phyloP scores from a whole-genome alignment of 169 alveolate species.

The Toxoplasma gondii region DNA sequence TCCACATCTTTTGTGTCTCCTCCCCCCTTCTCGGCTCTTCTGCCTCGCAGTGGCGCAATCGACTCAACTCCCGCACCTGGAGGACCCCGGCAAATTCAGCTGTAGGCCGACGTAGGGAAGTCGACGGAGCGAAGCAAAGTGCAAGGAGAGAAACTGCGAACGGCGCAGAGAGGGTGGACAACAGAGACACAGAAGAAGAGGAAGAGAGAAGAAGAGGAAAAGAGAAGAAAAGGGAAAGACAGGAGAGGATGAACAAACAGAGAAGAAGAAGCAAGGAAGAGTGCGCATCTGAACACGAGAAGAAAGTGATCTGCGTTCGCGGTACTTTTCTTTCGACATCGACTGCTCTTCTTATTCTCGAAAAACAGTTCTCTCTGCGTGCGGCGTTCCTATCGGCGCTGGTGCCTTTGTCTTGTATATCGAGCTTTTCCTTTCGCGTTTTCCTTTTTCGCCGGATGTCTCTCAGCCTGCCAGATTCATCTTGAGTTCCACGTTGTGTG shows the following conservation, averaged over 20 bases:
- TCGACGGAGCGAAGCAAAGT: neutral
- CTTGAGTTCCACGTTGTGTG: too few species aligned
- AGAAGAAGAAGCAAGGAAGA: too few species aligned
- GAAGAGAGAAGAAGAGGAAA: neutral
- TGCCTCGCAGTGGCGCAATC: slow-evolving; percentile 18
- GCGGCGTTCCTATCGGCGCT: too few species aligned
- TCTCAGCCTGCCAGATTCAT: too few species aligned
- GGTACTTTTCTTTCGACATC: neutral
- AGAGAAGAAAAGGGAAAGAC: neutral
- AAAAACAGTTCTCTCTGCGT: too few species aligned
- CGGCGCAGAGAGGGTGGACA: neutral
- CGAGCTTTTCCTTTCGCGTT: too few species aligned
- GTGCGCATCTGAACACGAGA: too few species aligned
- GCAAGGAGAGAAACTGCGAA: neutral
- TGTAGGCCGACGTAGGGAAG: neutral
- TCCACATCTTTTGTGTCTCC: neutral
- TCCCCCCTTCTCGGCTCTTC: neutral
- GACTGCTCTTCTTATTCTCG: too few species aligned
- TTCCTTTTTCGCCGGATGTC: too few species aligned
- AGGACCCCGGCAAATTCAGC: slow-evolving; percentile 6
- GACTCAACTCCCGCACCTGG: slow-evolving; percentile 22
- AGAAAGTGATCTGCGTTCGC: too few species aligned
- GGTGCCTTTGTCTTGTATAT: too few species aligned
- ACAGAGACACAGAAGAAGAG: neutral
- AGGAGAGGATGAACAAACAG: too few species aligned